A percentile compares a stretch with the other conserved stretches of the same genome.
phyloP scores from a whole-genome alignment of 1,139 yeast species.

The Yamadazyma conglobata region DNA sequence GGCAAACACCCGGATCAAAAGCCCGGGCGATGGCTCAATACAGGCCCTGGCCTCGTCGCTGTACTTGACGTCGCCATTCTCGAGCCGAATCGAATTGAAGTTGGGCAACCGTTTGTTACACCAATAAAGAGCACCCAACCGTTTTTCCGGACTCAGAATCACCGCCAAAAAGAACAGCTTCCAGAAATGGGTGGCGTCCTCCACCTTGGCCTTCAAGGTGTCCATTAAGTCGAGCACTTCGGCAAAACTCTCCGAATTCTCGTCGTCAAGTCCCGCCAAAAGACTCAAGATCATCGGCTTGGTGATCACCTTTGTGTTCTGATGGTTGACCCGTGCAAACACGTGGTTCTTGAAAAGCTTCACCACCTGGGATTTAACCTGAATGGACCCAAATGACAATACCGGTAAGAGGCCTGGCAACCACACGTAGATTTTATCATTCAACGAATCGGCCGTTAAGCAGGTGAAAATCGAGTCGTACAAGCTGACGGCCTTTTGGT shows the following conservation, averaged over 20 bases:
- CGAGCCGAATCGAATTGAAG: conserved; percentile 24
- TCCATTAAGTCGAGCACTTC: conserved; percentile 61
- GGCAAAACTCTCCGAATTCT: conserved; percentile 75
- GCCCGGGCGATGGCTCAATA: conserved; percentile 74
- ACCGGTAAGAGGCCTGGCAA: conserved; percentile 85
- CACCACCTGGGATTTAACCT: conserved; percentile 75
- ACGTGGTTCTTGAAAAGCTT: conserved; percentile 56
- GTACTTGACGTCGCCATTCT: conserved; percentile 17
- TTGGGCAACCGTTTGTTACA: conserved; percentile 64
- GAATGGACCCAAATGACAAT: conserved; percentile 82
- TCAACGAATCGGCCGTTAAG: conserved; percentile 50
- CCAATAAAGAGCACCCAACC: conserved; percentile 84
- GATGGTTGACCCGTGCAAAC: conserved; percentile 45
- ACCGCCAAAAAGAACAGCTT: conserved; percentile 71
- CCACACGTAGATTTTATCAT: conserved; percentile 63
- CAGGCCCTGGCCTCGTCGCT: conserved; percentile 58
- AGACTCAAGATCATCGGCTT: conserved; percentile 72
- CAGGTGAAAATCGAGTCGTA: conserved; percentile 68
- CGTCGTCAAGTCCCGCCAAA: conserved; percentile 89
- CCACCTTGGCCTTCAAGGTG: conserved; percentile 51
- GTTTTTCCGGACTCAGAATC: conserved; percentile 72
- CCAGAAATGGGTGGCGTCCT: conserved; percentile 82
- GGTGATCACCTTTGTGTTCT: conserved; percentile 49
- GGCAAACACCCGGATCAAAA: conserved; percentile 70
- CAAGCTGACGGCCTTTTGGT: conserved; percentile 77